phyloP scores from a whole-genome alignment of 176 grass and related monocot species.

The bread wheat (Triticum aestivum) region DNA sequence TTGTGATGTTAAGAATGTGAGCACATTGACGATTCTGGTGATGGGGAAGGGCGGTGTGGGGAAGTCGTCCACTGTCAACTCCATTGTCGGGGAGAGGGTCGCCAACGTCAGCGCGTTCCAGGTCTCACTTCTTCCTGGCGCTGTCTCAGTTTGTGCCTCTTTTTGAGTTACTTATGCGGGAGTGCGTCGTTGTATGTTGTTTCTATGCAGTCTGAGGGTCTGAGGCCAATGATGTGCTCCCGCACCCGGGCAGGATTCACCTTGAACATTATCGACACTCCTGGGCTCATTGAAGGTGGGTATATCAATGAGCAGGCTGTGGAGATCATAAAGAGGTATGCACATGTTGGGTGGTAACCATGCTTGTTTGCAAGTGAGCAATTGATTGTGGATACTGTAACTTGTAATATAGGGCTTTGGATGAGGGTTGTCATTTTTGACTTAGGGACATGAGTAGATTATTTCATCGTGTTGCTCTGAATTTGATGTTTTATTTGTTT shows the following conservation, averaged over 20 bases:
- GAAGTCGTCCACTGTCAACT: slow-evolving; percentile 95
- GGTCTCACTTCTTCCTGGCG: slow-evolving; percentile 32
- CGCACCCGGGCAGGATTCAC: slow-evolving; percentile 78
- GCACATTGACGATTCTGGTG: slow-evolving; percentile 86
- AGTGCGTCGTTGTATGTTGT: not conserved
- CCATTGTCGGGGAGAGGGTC: slow-evolving; percentile 83
- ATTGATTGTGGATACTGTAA: not conserved
- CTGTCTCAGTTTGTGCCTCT: not conserved
- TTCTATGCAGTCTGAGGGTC: slow-evolving; percentile 74
- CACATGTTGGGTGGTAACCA: not conserved
- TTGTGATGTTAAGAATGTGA: slow-evolving; percentile 61
- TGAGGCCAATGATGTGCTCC: slow-evolving; percentile 82
- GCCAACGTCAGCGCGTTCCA: slow-evolving; percentile 88
- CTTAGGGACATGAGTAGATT: not conserved
- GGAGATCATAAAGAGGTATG: slow-evolving; percentile 88
- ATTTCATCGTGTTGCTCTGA: slow-evolving; percentile 2
- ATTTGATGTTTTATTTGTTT: not conserved
- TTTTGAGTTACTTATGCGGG: not conserved
- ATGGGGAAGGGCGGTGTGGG: slow-evolving; percentile 98
- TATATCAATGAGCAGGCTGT: slow-evolving; percentile 97
- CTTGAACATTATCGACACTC: slow-evolving; percentile 93
- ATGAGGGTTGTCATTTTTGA: not conserved
- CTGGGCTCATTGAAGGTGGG: slow-evolving; percentile 91
- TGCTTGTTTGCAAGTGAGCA: slow-evolving; percentile 4
- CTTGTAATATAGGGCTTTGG: not conserved